These are phyloP conservation scores for Pouteria glomerata DNA, from an alignment of 148 eudicot genomes.

Conservation along the genomic window DNA sequence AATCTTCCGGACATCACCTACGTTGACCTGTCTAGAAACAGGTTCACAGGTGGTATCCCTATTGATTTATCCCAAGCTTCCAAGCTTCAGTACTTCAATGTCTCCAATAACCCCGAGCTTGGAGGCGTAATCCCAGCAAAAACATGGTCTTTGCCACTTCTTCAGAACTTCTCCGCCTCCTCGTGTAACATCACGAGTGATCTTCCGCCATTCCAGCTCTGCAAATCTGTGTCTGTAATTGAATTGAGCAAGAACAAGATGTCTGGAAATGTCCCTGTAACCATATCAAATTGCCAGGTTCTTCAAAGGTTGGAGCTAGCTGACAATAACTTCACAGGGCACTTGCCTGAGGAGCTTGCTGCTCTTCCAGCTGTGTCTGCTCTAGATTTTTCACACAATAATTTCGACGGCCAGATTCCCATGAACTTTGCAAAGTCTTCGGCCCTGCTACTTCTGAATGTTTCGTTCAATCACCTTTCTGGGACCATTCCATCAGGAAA, in stretches of 20 bases:
- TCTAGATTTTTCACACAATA: slow-evolving; percentile 63
- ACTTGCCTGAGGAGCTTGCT: slow-evolving; percentile 35
- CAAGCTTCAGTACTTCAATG: slow-evolving; percentile 73
- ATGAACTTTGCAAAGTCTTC: slow-evolving; percentile 37
- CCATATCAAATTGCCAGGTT: slow-evolving; percentile 48
- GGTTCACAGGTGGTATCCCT: slow-evolving; percentile 76
- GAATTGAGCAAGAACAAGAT: slow-evolving; percentile 61
- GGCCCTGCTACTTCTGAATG: slow-evolving; percentile 47
- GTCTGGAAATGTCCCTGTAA: slow-evolving; percentile 50
- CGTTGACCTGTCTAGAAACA: slow-evolving; percentile 73
- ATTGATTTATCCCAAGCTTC: slow-evolving; percentile 46
- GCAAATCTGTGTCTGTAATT: slow-evolving; percentile 57
- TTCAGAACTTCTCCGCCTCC: slow-evolving; percentile 78
- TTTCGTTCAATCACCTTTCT: slow-evolving; percentile 72
- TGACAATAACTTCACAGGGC: slow-evolving; percentile 37
- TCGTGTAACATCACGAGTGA: slow-evolving; percentile 61
- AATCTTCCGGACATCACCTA: slow-evolving; percentile 51
- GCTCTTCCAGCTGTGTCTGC: slow-evolving; percentile 35
- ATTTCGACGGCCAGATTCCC: slow-evolving; percentile 58
- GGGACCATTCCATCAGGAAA: slow-evolving; percentile 65
- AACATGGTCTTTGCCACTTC: slow-evolving; percentile 65
- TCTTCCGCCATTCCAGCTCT: slow-evolving; percentile 57
- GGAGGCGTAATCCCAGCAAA: slow-evolving; percentile 64
- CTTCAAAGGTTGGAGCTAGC: slow-evolving; percentile 37
- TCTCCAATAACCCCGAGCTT: slow-evolving; percentile 66